These are phyloP conservation scores for Apiospora koreana DNA, from an alignment of 2,329 filamentous ascomycete species.

Conservation along the genomic window DNA sequence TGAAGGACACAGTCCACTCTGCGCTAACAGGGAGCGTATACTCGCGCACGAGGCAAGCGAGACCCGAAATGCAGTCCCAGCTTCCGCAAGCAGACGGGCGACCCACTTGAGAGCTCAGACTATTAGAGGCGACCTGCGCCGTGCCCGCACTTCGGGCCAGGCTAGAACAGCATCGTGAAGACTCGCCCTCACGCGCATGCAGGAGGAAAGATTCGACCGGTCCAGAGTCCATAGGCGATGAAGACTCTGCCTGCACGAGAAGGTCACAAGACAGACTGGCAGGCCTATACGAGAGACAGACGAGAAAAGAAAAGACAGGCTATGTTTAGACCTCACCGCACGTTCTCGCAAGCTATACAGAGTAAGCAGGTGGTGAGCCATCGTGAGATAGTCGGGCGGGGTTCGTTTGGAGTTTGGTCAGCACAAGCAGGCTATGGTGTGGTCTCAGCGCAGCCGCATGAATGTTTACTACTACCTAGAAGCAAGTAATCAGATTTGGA, in stretches of 20 bases:
- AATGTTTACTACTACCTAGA: neutral
- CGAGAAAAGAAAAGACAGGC: neutral
- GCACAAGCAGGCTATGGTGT: neutral
- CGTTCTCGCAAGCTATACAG: neutral
- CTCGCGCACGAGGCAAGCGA: neutral
- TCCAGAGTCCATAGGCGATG: neutral
- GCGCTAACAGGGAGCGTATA: neutral
- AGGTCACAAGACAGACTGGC: neutral
- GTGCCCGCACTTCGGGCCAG: constrained; percentile 1
- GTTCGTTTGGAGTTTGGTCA: neutral
- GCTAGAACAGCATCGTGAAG: neutral
- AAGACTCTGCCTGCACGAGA: neutral
- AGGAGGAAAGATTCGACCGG: neutral
- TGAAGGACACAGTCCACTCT: neutral
- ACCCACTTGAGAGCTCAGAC: neutral
- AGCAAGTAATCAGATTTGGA: no score
- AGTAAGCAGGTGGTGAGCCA: neutral
- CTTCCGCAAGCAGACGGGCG: neutral
- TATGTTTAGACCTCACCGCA: neutral
- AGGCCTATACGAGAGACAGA: neutral
- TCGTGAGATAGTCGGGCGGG: neutral
- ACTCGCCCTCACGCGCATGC: neutral
- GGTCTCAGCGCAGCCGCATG: neutral
- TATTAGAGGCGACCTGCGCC: neutral
- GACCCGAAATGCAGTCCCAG: neutral